Evolutionary conservation across 2,329 filamentous ascomycete genomes (phyloP).

Genomic region (Rutstroemia sp.): DNA sequence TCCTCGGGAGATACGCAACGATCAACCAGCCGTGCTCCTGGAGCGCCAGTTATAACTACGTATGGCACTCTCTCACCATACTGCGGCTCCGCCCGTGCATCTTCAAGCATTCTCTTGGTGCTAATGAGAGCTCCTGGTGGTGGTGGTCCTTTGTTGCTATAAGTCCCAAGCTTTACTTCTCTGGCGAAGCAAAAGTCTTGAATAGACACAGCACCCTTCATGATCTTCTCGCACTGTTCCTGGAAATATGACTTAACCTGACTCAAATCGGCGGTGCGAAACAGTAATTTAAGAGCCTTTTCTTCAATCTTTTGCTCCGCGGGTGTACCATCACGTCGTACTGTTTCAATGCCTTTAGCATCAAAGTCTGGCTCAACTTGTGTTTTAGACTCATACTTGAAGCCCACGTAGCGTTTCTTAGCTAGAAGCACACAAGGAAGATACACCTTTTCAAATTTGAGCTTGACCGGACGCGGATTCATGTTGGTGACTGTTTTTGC

Average conservation of each 20-base stretch:
- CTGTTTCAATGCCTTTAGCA: conserved; percentile 97
- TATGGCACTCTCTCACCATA: conserved; percentile 95
- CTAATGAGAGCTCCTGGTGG: conserved; percentile 87
- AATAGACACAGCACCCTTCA: conserved; percentile 78
- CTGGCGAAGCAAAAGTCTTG: conserved; percentile 95
- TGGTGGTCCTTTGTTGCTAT: conserved; percentile 70
- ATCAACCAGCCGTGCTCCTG: conserved; percentile 78
- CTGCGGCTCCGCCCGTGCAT: conserved; percentile 81
- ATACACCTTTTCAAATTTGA: conserved; percentile 99
- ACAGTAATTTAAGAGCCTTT: conserved; percentile 79
- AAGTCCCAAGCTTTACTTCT: conserved; percentile 85
- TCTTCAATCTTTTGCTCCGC: conserved; percentile 97
- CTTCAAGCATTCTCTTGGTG: conserved; percentile 76
- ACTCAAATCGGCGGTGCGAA: conserved; percentile 82
- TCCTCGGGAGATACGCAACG: conserved; percentile 85
- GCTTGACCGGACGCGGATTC: conserved; percentile 86
- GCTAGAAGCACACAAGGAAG: conserved; percentile 89
- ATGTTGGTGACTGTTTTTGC: conserved; percentile 77
- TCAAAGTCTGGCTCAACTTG: conserved; percentile 85
- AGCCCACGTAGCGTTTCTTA: conserved; percentile 97
- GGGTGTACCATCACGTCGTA: conserved; percentile 87
- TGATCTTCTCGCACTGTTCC: conserved; percentile 82
- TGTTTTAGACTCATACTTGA: conserved; percentile 78
- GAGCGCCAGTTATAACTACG: conserved; percentile 82
- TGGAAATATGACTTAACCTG: conserved; percentile 89